Percentiles rank a stretch among this genome's conserved stretches.
phyloP scores from a whole-genome alignment of 306 rosid genomes.

The Sicyos edulis region DNA sequence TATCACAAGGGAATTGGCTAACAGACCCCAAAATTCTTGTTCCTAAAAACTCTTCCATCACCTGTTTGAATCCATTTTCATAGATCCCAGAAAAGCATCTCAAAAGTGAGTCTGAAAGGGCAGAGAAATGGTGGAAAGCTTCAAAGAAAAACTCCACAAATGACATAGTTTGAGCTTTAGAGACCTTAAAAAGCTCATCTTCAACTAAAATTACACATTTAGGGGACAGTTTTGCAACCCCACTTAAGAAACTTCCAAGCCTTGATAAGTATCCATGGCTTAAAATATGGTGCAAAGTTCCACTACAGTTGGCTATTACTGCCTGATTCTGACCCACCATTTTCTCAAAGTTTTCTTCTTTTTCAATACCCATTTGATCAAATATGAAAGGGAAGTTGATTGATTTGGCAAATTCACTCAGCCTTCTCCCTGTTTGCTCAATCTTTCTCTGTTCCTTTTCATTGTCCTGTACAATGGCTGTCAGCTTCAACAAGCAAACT shows the following conservation, averaged over 20 bases:
- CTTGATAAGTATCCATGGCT: constrained; percentile 32
- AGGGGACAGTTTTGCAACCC: constrained; percentile 42
- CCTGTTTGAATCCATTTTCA: constrained; percentile 28
- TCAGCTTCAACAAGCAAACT: constrained; percentile 40
- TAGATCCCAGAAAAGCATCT: constrained; percentile 28
- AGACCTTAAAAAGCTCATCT: constrained; percentile 51
- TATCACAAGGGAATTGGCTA: constrained; percentile 46
- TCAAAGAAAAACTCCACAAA: constrained; percentile 67
- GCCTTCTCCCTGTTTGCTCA: constrained; percentile 52
- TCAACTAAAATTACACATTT: constrained; percentile 50
- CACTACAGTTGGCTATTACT: constrained; percentile 46
- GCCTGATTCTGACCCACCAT: constrained; percentile 27
- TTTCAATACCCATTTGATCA: constrained; percentile 31
- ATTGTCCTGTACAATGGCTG: constrained; percentile 37
- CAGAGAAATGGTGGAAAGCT: constrained; percentile 55
- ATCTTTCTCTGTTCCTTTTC: constrained; percentile 26
- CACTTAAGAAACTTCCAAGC: constrained; percentile 36
- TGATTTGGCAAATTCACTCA: constrained; percentile 51
- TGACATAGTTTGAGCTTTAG: constrained; percentile 43
- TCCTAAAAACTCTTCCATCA: constrained; percentile 54
- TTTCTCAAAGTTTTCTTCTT: constrained; percentile 36
- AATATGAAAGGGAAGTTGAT: constrained; percentile 41
- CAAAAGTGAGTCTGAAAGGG: constrained; percentile 46
- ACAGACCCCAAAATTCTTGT: constrained; percentile 46
- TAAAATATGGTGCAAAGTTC: constrained; percentile 41